A percentile compares a stretch with the other conserved stretches of the same genome.
Evolutionary conservation across 352 stramenopile genomes (phyloP).

Genomic region (Globisporangium polare): DNA sequence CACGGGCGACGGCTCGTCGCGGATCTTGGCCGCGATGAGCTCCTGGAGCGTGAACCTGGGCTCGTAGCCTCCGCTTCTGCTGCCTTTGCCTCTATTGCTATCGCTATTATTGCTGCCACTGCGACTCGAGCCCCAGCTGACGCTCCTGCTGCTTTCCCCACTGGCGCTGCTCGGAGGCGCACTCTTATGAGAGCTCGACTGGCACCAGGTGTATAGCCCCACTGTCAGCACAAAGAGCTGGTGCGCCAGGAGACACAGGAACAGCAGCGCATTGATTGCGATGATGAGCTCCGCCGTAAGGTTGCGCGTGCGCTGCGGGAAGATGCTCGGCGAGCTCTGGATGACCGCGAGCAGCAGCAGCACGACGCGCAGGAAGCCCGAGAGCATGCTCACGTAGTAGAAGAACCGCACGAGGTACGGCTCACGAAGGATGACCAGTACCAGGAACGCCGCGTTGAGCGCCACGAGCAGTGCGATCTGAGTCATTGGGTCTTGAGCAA

Average conservation of each 20-base stretch:
- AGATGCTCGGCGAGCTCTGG: slow-evolving; percentile 25
- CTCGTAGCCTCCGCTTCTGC: slow-evolving; percentile 1
- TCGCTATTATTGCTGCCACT: neutral
- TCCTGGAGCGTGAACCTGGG: slow-evolving; percentile 11
- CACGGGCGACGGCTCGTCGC: slow-evolving; percentile 6
- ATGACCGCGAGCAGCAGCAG: slow-evolving; percentile 42
- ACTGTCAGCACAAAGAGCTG: slow-evolving; percentile 30
- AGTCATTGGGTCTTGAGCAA: slow-evolving; percentile 25
- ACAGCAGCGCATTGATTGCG: slow-evolving; percentile 32
- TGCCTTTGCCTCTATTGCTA: neutral
- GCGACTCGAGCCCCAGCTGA: slow-evolving; percentile 3
- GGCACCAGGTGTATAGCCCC: slow-evolving; percentile 19
- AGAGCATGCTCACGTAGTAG: slow-evolving; percentile 31
- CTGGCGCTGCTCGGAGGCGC: neutral
- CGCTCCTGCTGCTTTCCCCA: neutral
- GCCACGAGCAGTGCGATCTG: slow-evolving; percentile 40
- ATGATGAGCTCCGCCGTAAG: slow-evolving; percentile 40
- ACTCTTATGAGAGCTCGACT: neutral
- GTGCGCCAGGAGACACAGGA: slow-evolving; percentile 37
- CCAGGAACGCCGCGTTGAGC: slow-evolving; percentile 37
- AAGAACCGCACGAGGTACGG: slow-evolving; percentile 41
- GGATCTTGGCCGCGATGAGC: slow-evolving; percentile 19
- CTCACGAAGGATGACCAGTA: slow-evolving; percentile 30
- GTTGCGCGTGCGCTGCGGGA: slow-evolving; percentile 39
- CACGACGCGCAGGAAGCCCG: slow-evolving; percentile 39